Evolutionary conservation across 2,329 filamentous ascomycete species (phyloP), one percentile per base, ranked within the genome.

Genomic region (Cadophora malorum): DNA sequence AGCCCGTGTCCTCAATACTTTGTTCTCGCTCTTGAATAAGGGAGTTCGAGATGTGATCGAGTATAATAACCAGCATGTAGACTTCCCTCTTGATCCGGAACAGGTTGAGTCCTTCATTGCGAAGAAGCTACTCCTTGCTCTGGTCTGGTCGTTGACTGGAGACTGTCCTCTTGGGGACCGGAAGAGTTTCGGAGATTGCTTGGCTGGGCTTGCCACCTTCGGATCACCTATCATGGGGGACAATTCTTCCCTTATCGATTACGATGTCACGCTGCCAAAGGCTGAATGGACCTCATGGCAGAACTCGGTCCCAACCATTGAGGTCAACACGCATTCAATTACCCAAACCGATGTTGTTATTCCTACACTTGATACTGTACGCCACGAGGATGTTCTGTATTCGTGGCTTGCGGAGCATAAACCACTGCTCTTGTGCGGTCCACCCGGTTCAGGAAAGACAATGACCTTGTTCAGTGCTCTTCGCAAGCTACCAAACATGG

Each of bases 341-440:
- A 97, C 93, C 0, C 94, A 99, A 79, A 99, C 96, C 0, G 96
- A 99, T 79, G 93, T 98, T 50, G 96, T 99, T 70, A 99, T 99
- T 76, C 96, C 96, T 0, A 99, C 96, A 0, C 84, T 99, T 61
- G 96, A 99, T 79, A 99, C 96, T 33, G 91, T 99, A 55, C 93
- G 96, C 35, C 96, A 99, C 75, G 96, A 99, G 79, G 96, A 98
- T 80, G 93, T 99, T n/a, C 85, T 99, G 19, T 99, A 99, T 83
- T 99, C 96, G 3, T 99, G 96, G 96, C 88, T 99, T 55, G 96
- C 96, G 19, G 96, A 99, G 79, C 96, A 99, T 79, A 99, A 99
- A 82, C 96, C 96, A 14, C 85, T 99, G 21, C 84, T 99, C 63
- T 90, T 99, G 19, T 99, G 96, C 79, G 96, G 96, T 79, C 96